Evolutionary conservation across 805 yeast genomes (phyloP).

Genomic region (Sugiyamaella americana): DNA sequence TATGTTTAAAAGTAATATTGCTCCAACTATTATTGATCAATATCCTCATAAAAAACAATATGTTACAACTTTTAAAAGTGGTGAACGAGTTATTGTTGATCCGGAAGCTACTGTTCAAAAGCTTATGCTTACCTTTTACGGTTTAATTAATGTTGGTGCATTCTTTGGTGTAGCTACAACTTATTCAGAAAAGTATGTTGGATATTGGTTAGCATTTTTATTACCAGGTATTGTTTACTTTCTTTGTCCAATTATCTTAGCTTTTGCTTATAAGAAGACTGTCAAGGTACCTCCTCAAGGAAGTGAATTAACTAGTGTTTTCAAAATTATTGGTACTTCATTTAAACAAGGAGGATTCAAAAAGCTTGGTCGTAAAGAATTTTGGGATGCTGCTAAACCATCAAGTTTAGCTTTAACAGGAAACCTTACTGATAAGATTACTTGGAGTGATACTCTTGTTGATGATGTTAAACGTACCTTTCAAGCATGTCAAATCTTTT

Average conservation of each 20-base stretch:
- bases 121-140: conserved; percentile 43
- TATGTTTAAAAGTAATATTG: conserved; percentile 47
- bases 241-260: conserved; percentile 45
- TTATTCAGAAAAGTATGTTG: conserved; percentile 45
- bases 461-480: conserved; percentile 56
- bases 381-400: conserved; percentile 14
- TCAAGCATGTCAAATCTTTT: conserved; percentile 55
- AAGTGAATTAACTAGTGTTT: conserved; percentile 41
- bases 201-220: conserved; percentile 51
- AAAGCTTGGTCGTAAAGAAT: not conserved
- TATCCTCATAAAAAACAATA: conserved; percentile 48
- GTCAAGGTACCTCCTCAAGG: conserved; percentile 37
- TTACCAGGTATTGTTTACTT: conserved; percentile 47
- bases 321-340: conserved; percentile 38
- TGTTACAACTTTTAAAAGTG: conserved; percentile 45
- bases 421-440: conserved; percentile 34
- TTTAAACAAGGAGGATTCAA: conserved; percentile 35
- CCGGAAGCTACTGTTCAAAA: conserved; percentile 36
- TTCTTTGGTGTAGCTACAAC: conserved; percentile 49
- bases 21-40: conserved; percentile 37
- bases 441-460: conserved; percentile 47
- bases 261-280: conserved; percentile 38
- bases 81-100: conserved; percentile 50
- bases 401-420: conserved; percentile 7
- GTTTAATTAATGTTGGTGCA: conserved; percentile 52